Evolutionary conservation across 208 protist species (phyloP).

Genomic region (Trypanosoma avium): DNA sequence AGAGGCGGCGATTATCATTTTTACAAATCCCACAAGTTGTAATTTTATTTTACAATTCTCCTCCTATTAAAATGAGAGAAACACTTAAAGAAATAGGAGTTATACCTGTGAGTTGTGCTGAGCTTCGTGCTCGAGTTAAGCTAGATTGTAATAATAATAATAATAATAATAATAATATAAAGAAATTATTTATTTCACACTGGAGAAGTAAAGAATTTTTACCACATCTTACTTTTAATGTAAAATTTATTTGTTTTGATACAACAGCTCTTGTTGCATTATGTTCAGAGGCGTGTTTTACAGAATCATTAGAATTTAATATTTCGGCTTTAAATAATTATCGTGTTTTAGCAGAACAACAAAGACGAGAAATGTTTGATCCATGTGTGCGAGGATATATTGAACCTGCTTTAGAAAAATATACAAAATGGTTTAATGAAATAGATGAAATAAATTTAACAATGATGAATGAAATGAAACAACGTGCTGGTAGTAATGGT

Average conservation of each 20-base stretch:
- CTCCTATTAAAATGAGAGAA: neutral
- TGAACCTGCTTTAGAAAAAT: slow-evolving; percentile 31
- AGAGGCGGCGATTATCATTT: slow-evolving; percentile 27
- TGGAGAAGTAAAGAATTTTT: slow-evolving; percentile 17
- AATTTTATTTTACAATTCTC: neutral
- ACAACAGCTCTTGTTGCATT: slow-evolving; percentile 71
- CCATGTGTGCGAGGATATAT: slow-evolving; percentile 36
- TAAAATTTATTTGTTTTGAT: slow-evolving; percentile 59
- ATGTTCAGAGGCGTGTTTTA: slow-evolving; percentile 68
- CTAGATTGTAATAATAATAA: no score
- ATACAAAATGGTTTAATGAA: slow-evolving; percentile 39
- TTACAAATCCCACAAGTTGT: slow-evolving; percentile 16
- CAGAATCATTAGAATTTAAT: slow-evolving; percentile 13
- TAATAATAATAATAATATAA: no score
- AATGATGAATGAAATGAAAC: slow-evolving; percentile 19
- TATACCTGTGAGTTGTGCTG: slow-evolving; percentile 1
- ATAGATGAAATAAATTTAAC: slow-evolving; percentile 7
- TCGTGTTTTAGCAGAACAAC: slow-evolving; percentile 60
- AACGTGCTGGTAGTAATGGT: neutral
- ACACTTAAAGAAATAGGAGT: slow-evolving; percentile 13
- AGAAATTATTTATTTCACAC: no score
- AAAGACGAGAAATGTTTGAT: slow-evolving; percentile 39
- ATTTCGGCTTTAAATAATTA: slow-evolving; percentile 31
- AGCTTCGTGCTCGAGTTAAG: neutral
- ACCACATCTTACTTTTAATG: slow-evolving; percentile 8